Base-by-base conservation (phyloP, 1,284 basidiomycete species). In the Cystobasidiaceae sp. region DNA sequence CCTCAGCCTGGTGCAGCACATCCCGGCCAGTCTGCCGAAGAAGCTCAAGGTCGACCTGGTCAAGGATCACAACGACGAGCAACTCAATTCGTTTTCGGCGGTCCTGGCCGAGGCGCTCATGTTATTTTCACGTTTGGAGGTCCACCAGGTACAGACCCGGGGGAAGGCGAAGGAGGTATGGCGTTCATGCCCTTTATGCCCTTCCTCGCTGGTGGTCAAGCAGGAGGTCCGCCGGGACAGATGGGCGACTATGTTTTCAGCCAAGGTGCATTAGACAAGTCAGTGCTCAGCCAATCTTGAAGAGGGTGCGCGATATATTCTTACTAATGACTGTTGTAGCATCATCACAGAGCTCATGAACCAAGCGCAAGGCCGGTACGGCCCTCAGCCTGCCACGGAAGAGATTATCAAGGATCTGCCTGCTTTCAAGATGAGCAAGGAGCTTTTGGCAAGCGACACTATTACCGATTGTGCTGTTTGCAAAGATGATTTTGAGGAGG, bases 161-260 rank as follows among this genome's bases (percentile, higher is more conserved):
- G 33, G 45, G 28, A 11, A 33, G 41, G 41, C n/a, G 37, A 54
- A 19, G 37, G 49, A n/a, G 19, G 41, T 4, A 37, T 28, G 27
- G 61, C 51, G 9, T 54, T 64, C 21, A 27, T 51, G n/a, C 51
- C 51, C 30, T 37, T 56, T 27, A 64, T 64, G 51, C 21, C 33
- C 21, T n/a, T n/a, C n/a, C 28, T 44, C 19, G 50, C 41, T 2
- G 51, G 52, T 25, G 50, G 32, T n/a, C n/a, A n/a, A n/a, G n/a
- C n/a, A 19, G 44, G 51, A 17, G 57, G 49, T 13, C 17, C 28
- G 37, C 41, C 54, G 6, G 65, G 65, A 37, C 57, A 56, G 51
- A 45, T 67, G 56, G 65, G 65, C 15, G 65, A 67, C 41, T 67
- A 60, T 25, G 57, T 67, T n/a, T 67, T 67, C 32, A 50, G 39